These are phyloP conservation scores for Pseudoneurospora amorphoporcata DNA, from an alignment of 495 filamentous ascomycete genomes.

Conservation along the genomic window DNA sequence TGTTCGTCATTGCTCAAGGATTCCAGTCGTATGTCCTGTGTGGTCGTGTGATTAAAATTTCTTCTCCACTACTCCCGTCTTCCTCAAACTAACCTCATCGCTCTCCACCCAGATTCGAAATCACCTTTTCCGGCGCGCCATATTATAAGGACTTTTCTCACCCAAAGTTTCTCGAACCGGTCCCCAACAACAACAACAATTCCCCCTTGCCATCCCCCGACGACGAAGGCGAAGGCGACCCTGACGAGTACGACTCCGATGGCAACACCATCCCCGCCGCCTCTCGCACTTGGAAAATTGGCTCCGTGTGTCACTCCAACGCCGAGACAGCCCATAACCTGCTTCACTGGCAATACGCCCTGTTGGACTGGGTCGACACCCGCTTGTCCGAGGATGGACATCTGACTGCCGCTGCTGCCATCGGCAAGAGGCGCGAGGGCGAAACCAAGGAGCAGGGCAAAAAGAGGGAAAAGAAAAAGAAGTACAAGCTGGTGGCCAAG, in stretches of 20 bases:
- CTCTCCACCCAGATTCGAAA: slow-evolving; percentile 21
- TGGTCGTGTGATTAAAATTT: no score
- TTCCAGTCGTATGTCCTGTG: no score
- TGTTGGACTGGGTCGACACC: slow-evolving; percentile 59
- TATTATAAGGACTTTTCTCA: slow-evolving; percentile 51
- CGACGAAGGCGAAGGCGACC: slow-evolving; percentile 34
- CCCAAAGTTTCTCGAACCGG: slow-evolving; percentile 43
- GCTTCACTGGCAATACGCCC: slow-evolving; percentile 63
- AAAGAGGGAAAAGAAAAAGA: slow-evolving; percentile 38
- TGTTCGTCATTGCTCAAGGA: no score
- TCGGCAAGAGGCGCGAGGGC: not conserved
- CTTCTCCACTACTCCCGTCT: no score
- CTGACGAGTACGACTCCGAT: slow-evolving; percentile 26
- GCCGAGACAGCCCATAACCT: slow-evolving; percentile 60
- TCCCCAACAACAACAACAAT: slow-evolving; percentile 23
- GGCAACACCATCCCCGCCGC: slow-evolving; percentile 24
- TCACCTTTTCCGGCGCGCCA: slow-evolving; percentile 55
- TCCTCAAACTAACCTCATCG: not conserved
- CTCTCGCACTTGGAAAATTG: slow-evolving; percentile 30
- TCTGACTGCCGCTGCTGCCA: slow-evolving; percentile 12
- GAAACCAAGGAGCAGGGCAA: slow-evolving; percentile 33
- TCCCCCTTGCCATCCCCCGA: slow-evolving; percentile 7
- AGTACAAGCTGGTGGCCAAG: slow-evolving; percentile 40
- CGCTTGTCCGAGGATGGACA: slow-evolving; percentile 48
- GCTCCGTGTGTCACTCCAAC: slow-evolving; percentile 49